Conservation (phyloP, 345 rosid species). For the Jatropha curcas region DNA sequence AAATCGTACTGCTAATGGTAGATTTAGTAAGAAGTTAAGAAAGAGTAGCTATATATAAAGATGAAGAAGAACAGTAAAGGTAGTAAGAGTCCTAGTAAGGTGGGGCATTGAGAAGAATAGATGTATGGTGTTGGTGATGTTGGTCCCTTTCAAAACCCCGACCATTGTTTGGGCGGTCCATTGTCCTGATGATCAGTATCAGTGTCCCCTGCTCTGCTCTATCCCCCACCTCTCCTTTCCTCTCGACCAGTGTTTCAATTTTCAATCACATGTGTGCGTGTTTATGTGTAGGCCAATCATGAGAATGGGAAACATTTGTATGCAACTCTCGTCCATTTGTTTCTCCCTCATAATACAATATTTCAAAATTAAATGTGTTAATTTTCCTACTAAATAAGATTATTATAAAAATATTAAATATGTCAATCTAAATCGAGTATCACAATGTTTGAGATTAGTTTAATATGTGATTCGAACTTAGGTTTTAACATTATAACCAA, state of each 20-base stretch:
- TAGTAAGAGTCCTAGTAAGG: background rate
- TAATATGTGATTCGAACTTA: too few relatives aligned
- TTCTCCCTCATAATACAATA: too few relatives aligned
- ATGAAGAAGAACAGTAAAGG: background rate
- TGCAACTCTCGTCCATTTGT: background rate
- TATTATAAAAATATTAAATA: too few relatives aligned
- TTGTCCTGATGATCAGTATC: background rate
- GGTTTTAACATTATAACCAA: too few relatives aligned
- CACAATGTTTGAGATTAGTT: too few relatives aligned
- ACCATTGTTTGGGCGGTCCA: conserved; percentile 6
- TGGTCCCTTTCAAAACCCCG: conserved; percentile 16
- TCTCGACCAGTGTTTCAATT: background rate
- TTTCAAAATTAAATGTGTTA: too few relatives aligned
- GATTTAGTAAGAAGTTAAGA: background rate
- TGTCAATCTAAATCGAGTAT: too few relatives aligned
- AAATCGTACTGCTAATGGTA: too few relatives aligned
- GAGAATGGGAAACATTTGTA: background rate
- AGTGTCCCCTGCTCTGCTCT: background rate
- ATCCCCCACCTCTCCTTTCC: conserved; percentile 11
- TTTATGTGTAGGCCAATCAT: conserved; percentile 8
- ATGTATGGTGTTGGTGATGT: background rate
- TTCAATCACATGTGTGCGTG: conserved; percentile 4
- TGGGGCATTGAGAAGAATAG: conserved; percentile 11
- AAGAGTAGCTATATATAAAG: background rate
- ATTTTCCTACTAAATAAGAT: too few relatives aligned